Base-by-base conservation (phyloP, 331 rosid species). In the Rosa hybrid region DNA sequence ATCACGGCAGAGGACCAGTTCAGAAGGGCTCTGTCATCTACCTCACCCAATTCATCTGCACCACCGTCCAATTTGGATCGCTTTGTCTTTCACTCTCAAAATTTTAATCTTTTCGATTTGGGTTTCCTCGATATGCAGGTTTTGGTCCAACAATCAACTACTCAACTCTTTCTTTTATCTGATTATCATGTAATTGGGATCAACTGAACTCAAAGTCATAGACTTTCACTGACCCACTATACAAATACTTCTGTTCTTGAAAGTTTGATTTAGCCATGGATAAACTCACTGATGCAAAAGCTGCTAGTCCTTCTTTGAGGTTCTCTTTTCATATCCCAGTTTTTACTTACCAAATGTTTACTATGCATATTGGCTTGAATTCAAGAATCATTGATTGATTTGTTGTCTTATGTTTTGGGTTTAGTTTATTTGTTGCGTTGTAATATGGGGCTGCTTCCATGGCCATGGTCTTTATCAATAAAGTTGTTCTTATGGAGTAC, bases 391-490 rank as follows among this genome's bases (percentile, higher is more conserved):
- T 44, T 57, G 38, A 30, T 74, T 21, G 34, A 30, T 30, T 65
- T 46, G 42, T 30, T 21, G 12, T 65, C 50, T 41, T 79, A 4
- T 79, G 6, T 50, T 83, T 50, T 83, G 54, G 60, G 12, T 79
- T 57, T 85, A 93, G 98, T 85, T 90, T 96, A 82, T 82, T 83
- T 34, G 93, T 97, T 8, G 98, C 99, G 5, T 81, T 90, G 70
- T 92, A 97, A 0, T 93, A 96, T 88, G 98, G 99, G 83, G 34
- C 88, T 79, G 86, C 98, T 53, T 96, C 99, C 16, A 96, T 93
- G 99, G 92, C 92, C 8, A 93, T 96, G 99, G 97, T 96, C 81
- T 96, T 96, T 76, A 91, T 96, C 89, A 93, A 96, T 71, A 96
- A 96, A 89, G 98, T 97, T 50, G 86, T 96, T 80, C 90, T 96